Conservation (phyloP, 495 filamentous ascomycete species). For the Daldinia decipiens region DNA sequence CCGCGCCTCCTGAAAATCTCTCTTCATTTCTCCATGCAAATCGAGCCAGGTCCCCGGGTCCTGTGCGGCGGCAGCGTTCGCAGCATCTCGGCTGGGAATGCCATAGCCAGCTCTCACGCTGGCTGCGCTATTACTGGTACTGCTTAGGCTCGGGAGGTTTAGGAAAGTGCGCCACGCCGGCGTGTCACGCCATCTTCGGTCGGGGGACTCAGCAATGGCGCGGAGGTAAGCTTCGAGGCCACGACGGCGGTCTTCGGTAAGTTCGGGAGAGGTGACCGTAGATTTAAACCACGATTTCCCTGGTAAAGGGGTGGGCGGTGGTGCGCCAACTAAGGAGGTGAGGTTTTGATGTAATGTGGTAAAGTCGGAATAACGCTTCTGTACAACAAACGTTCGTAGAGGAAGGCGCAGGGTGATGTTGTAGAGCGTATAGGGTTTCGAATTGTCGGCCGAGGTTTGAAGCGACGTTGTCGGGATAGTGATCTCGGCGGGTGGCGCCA, state of each 20-base stretch:
- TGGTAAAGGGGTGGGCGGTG: conserved; percentile 73
- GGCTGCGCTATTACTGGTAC: conserved; percentile 57
- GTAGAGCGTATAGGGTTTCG: conserved; percentile 89
- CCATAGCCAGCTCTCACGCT: conserved; percentile 59
- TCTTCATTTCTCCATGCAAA: conserved; percentile 82
- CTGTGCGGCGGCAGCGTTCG: conserved; percentile 61
- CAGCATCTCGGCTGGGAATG: conserved; percentile 54
- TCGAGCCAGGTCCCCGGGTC: conserved; percentile 91
- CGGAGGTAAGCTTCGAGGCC: conserved; percentile 84
- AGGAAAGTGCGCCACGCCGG: conserved; percentile 87
- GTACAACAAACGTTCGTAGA: conserved; percentile 84
- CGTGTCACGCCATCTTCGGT: conserved; percentile 86
- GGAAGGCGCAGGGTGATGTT: conserved; percentile 89
- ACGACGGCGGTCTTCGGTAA: conserved; percentile 81
- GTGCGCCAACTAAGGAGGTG: conserved; percentile 65
- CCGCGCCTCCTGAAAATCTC: conserved; percentile 81
- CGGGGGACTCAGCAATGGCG: conserved; percentile 77
- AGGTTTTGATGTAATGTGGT: conserved; percentile 76
- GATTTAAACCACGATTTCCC: conserved; percentile 86
- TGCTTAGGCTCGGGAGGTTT: conserved; percentile 71
- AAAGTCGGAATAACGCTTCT: conserved; percentile 97
- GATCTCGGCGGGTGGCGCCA: conserved; percentile 83
- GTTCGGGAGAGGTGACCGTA: conserved; percentile 76
- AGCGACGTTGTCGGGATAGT: conserved; percentile 80
- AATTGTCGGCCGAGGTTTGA: conserved; percentile 57